Evolutionary conservation across 1,284 basidiomycete species (phyloP), one percentile per base, ranked within the genome.

Genomic region (Calocybe gambosa): DNA sequence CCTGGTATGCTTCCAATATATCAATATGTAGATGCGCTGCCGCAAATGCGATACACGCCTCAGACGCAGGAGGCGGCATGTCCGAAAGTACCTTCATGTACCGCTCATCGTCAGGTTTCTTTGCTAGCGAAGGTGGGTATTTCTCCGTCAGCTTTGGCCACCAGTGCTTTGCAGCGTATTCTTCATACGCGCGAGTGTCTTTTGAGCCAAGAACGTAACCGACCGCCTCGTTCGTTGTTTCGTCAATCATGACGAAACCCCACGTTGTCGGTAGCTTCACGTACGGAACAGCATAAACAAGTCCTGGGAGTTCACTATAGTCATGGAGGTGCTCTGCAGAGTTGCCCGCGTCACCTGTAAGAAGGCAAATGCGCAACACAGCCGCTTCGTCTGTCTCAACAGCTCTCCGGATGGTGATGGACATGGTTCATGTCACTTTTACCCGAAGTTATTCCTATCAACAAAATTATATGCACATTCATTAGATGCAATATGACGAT

Each of bases 221-320:
- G 35, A 84, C 76, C 0, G 78, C 74, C 20, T 70, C 67, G 19
- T 65, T 59, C 37, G 57, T 63, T 13, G 52, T 53, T 42, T 70
- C 68, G 42, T 84, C 80, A 43, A 78, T 78, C 58, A 89, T 64
- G 23, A 89, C 84, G 61, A 85, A 89, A 9, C 76, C 85, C 73
- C 77, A 87, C 21, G 81, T 78, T 26, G 70, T 71, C 10, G 76
- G 76, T n/a, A 84, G 62, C 46, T 77, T 74, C 43, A 85, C 72
- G 61, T 89, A 89, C 3, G 86, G 86, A 36, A 84, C 73, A 2
- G 85, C 80, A 55, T 79, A 89, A 35, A 82, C 69, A 29, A 86
- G 68, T 2, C 85, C 84, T 5, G 77, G 79, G 23, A 88, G 74
- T 53, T 85, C 82, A 15, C 65, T 66, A 54, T 72, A 73, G 25